These are phyloP conservation scores for Saccharomycopsis capsularis DNA, from an alignment of 805 yeast species.

Conservation along the genomic window DNA sequence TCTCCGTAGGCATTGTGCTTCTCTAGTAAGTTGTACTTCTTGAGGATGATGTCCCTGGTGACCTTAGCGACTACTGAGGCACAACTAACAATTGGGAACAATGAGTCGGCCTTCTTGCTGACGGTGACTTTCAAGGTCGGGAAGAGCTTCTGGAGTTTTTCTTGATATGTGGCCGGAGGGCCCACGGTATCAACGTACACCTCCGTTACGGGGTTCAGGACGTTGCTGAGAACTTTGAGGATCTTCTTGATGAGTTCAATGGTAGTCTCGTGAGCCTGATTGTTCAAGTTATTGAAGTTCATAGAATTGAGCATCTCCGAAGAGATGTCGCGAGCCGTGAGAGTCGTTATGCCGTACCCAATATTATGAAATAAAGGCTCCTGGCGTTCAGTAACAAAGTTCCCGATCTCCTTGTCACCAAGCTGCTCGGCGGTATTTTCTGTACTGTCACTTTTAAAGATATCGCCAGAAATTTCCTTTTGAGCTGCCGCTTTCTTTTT, in stretches of 20 bases:
- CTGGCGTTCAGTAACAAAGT: not conserved
- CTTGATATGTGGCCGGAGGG: slow-evolving; percentile 80
- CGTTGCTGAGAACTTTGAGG: slow-evolving; percentile 38
- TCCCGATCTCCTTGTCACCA: not conserved
- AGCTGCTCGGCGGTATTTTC: not conserved
- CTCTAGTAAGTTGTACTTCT: slow-evolving; percentile 27
- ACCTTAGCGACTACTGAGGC: slow-evolving; percentile 97
- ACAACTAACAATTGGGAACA: slow-evolving; percentile 86
- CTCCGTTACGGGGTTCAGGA: slow-evolving; percentile 38
- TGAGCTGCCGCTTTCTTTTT: too few species aligned
- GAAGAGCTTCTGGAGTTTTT: slow-evolving; percentile 60
- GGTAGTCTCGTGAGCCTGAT: slow-evolving; percentile 95
- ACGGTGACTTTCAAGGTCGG: slow-evolving; percentile 72
- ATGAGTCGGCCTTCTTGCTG: slow-evolving; percentile 89
- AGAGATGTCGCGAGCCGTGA: slow-evolving; percentile 83
- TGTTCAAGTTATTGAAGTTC: slow-evolving; percentile 52
- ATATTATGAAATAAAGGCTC: slow-evolving; percentile 41
- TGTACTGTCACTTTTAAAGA: not conserved
- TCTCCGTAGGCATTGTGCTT: slow-evolving; percentile 25
- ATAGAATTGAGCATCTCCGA: slow-evolving; percentile 73
- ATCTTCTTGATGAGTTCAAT: slow-evolving; percentile 67
- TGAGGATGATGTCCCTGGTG: slow-evolving; percentile 68
- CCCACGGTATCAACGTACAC: slow-evolving; percentile 95
- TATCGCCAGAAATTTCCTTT: slow-evolving; percentile 31
- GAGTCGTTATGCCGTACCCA: slow-evolving; percentile 83